Evolutionary conservation across 2,329 filamentous ascomycete species (phyloP).

Genomic region (Colletotrichum liaoningense): DNA sequence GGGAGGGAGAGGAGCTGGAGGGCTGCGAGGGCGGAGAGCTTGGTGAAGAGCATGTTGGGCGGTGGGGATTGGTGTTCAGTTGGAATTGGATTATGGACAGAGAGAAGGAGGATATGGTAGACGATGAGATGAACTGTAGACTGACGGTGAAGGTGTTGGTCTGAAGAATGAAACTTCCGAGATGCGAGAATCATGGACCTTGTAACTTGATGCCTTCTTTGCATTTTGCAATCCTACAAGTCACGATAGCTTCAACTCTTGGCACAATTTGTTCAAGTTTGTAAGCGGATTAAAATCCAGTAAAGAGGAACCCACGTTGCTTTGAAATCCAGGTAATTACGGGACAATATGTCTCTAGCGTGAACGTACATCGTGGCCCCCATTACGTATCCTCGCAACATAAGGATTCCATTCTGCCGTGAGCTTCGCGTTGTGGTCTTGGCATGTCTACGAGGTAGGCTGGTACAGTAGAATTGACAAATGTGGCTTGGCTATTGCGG

Average conservation of each 20-base stretch:
- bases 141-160: not conserved
- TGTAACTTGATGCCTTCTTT: not conserved
- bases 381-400: not conserved
- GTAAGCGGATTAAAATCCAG: not conserved
- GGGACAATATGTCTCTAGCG: not conserved
- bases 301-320: not conserved
- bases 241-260: not conserved
- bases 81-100: no score
- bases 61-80: not conserved
- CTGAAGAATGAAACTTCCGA: not conserved
- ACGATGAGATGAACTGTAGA: not conserved
- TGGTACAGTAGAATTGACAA: not conserved
- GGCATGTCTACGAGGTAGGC: not conserved
- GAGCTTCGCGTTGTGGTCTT: not conserved
- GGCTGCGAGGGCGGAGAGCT: not conserved
- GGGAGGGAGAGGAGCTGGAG: not conserved
- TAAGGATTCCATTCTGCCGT: no score
- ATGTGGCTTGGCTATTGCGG: not conserved
- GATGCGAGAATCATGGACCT: not conserved
- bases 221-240: not conserved
- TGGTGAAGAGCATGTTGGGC: not conserved
- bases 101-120: not conserved
- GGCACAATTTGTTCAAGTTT: not conserved
- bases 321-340: not conserved
- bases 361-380: accelerated